Conservation (phyloP, 495 filamentous ascomycete genomes). For the Neurospora africana region DNA sequence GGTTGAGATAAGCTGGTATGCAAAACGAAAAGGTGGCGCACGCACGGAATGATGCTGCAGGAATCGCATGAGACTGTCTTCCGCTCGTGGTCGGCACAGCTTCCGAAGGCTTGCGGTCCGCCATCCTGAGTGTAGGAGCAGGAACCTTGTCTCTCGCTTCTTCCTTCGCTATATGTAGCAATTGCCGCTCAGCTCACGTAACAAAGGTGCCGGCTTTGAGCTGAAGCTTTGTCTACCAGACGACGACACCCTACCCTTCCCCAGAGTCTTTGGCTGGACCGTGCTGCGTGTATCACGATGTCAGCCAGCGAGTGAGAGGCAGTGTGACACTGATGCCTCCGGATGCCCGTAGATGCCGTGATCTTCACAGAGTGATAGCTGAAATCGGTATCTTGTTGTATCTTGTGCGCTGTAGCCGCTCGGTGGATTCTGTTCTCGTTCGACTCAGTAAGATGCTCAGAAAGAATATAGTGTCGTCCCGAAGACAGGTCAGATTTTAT, state of each 20-base stretch:
- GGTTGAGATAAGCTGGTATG: constrained; percentile 8
- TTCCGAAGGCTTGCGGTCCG: constrained; percentile 22
- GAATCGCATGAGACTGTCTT: constrained; percentile 33
- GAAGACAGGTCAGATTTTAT: background rate
- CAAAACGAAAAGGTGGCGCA: constrained; percentile 8
- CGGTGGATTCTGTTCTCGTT: background rate
- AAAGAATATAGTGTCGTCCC: background rate
- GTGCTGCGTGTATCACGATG: background rate
- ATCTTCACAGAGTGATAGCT: background rate
- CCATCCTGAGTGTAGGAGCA: constrained; percentile 11
- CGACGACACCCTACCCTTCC: background rate
- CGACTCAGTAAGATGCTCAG: background rate
- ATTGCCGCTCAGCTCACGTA: background rate
- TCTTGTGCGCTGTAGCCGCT: background rate
- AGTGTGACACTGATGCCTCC: background rate
- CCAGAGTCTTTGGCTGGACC: background rate
- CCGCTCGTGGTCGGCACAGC: constrained; percentile 23
- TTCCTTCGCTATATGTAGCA: background rate
- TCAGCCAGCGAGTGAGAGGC: background rate
- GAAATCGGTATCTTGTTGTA: background rate
- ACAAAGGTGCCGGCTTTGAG: background rate
- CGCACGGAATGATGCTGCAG: constrained; percentile 41
- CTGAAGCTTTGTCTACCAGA: background rate
- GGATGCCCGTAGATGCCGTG: background rate
- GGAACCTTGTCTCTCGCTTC: background rate